A percentile compares a stretch with the other conserved stretches of the same genome.
Conservation (phyloP, 192 early-diverging fungal genomes). For the Podila clonocystis region DNA sequence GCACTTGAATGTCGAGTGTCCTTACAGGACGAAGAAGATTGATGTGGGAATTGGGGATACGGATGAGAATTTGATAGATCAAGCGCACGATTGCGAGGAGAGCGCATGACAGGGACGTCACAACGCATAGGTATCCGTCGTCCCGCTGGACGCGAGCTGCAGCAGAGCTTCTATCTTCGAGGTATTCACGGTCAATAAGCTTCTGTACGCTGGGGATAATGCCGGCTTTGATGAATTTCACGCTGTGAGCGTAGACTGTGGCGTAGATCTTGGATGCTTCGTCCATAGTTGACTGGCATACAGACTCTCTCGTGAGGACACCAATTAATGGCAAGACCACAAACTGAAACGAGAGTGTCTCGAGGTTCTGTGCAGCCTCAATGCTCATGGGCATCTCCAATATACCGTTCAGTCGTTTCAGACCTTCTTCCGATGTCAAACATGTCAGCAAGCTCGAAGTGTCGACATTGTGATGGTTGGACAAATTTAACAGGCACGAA, state of each 20-base stretch:
- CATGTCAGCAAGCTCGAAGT: conserved; percentile 22
- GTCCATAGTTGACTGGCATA: conserved; percentile 43
- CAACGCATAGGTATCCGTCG: conserved; percentile 12
- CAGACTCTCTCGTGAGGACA: conserved; percentile 37
- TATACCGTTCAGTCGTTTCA: conserved; percentile 27
- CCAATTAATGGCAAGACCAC: conserved; percentile 54
- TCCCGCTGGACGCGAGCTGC: neutral
- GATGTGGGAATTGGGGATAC: conserved; percentile 25
- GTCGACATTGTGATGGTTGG: conserved; percentile 38
- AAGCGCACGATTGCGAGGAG: conserved; percentile 46
- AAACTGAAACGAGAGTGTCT: conserved; percentile 41
- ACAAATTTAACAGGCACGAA: conserved; percentile 43
- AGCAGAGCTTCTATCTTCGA: conserved; percentile 8
- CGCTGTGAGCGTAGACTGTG: conserved; percentile 27
- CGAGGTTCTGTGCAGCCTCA: conserved; percentile 14
- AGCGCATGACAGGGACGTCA: conserved; percentile 20
- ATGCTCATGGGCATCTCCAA: conserved; percentile 27
- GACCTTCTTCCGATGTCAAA: conserved; percentile 15
- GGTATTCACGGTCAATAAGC: conserved; percentile 23
- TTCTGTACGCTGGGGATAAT: conserved; percentile 30
- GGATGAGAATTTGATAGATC: conserved; percentile 38
- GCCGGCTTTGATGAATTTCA: conserved; percentile 22
- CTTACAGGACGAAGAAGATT: conserved; percentile 10
- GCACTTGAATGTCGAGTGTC: conserved; percentile 3
- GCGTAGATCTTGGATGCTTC: conserved; percentile 35